Evolutionary conservation across 768 basidiomycete genomes (phyloP).

Genomic region (Tremella yokohamensis): DNA sequence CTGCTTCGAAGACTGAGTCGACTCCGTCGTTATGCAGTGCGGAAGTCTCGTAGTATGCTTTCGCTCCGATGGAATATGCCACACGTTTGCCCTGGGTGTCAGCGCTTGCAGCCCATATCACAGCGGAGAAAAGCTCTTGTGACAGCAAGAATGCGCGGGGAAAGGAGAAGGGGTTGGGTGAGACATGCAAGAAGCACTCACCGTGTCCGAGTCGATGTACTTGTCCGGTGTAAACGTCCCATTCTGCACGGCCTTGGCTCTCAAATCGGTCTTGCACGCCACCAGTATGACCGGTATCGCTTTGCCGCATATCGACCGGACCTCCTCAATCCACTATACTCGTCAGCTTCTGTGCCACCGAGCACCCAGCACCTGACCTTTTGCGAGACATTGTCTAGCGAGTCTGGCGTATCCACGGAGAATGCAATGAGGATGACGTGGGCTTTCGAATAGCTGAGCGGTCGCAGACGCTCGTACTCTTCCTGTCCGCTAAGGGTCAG

Average conservation of each 20-base stretch:
- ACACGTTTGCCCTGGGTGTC: conserved; percentile 67
- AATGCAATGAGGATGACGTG: conserved; percentile 99
- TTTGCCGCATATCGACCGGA: conserved; percentile 89
- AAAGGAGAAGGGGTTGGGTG: conserved; percentile 27
- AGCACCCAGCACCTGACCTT: conserved; percentile 61
- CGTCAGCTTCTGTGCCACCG: conserved; percentile 1
- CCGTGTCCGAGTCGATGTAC: conserved; percentile 51
- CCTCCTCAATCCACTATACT: conserved; percentile 95
- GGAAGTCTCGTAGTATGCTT: conserved; percentile 91
- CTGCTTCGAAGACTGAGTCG: conserved; percentile 95
- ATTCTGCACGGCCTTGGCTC: conserved; percentile 53
- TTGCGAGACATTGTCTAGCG: conserved; percentile 86
- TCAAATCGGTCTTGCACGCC: conserved; percentile 91
- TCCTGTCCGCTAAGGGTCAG: conserved; percentile 76
- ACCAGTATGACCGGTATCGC: conserved; percentile 91
- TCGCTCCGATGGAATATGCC: conserved; percentile 78
- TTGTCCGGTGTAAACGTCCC: conserved; percentile 35
- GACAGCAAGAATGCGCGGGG: too few species aligned
- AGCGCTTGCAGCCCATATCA: neutral
- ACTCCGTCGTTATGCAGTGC: conserved; percentile 58
- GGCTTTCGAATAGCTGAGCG: conserved; percentile 95
- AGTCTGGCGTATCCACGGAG: conserved; percentile 92
- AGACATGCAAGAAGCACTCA: conserved; percentile 24
- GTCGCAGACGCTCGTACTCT: conserved; percentile 96
- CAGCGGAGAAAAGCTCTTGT: too few species aligned